Evolutionary conservation across 1,284 basidiomycete genomes (phyloP).

Genomic region (Ceratobasidium sp.): DNA sequence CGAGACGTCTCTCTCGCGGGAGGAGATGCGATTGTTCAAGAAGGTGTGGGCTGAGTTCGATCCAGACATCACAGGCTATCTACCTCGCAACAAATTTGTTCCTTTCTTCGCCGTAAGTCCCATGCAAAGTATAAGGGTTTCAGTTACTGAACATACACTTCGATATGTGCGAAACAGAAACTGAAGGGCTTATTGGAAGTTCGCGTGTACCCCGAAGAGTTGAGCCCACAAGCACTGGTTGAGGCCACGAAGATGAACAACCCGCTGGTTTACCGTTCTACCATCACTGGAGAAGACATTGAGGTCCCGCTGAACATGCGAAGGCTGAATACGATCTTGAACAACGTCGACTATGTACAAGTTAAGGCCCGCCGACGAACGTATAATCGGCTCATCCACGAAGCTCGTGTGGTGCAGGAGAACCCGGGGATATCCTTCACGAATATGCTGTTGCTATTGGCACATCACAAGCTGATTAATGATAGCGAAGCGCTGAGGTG

Average conservation of each 20-base stretch:
- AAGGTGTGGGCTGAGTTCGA: conserved; percentile 92
- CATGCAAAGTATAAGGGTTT: neutral
- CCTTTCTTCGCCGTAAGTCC: conserved; percentile 82
- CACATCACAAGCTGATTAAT: conserved; percentile 92
- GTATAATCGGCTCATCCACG: conserved; percentile 84
- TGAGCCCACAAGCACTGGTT: conserved; percentile 64
- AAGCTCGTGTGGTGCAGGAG: conserved; percentile 78
- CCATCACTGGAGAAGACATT: conserved; percentile 62
- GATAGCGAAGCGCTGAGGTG: conserved; percentile 89
- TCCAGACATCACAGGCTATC: conserved; percentile 79
- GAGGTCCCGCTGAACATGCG: conserved; percentile 60
- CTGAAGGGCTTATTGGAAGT: conserved; percentile 86
- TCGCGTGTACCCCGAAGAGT: conserved; percentile 79
- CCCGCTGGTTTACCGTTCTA: conserved; percentile 35
- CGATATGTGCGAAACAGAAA: conserved; percentile 60
- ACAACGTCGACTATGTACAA: conserved; percentile 69
- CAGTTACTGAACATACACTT: neutral
- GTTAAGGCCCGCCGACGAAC: conserved; percentile 74
- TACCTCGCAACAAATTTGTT: conserved; percentile 77
- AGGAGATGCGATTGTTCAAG: conserved; percentile 94
- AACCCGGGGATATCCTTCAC: conserved; percentile 90
- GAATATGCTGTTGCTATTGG: conserved; percentile 87
- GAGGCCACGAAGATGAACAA: conserved; percentile 52
- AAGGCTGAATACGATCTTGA: conserved; percentile 69
- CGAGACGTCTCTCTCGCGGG: conserved; percentile 82